phyloP scores from a whole-genome alignment of 768 basidiomycete species.

The Amanita rimosa region DNA sequence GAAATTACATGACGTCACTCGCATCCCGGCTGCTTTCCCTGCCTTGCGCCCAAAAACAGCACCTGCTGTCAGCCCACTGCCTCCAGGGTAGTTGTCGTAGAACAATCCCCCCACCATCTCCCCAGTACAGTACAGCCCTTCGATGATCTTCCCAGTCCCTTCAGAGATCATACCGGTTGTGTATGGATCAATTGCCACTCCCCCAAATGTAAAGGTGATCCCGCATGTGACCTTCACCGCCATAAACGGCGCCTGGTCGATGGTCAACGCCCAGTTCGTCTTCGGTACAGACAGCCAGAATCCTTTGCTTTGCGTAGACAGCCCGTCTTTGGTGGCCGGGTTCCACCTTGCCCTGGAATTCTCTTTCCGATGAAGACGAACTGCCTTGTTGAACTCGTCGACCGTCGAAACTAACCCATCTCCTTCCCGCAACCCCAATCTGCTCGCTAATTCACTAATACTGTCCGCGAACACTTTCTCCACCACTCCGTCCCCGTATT shows the following conservation, averaged over 20 bases:
- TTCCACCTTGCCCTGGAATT: conserved; percentile 38
- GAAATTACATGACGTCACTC: conserved; percentile 11
- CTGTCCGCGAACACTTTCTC: conserved; percentile 37
- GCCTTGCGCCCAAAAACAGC: conserved; percentile 56
- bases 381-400: conserved; percentile 38
- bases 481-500: conserved; percentile 55
- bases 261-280: conserved; percentile 56
- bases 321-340: conserved; percentile 51
- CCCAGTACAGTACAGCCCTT: conserved; percentile 52
- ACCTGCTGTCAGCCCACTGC: conserved; percentile 53
- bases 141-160: conserved; percentile 27
- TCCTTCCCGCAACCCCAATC: conserved; percentile 38
- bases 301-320: conserved; percentile 36
- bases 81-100: conserved; percentile 58
- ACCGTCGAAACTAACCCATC: conserved; percentile 34
- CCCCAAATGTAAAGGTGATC: conserved; percentile 66
- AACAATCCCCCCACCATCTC: conserved; percentile 62
- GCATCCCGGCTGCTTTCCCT: conserved; percentile 30
- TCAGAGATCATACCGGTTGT: conserved; percentile 41
- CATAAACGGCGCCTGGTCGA: conserved; percentile 43
- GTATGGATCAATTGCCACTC: conserved; percentile 44
- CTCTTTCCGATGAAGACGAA: conserved; percentile 23
- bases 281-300: conserved; percentile 34
- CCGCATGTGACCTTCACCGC: conserved; percentile 63
- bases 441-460: conserved; percentile 38